Conservation (phyloP, 352 stramenopile genomes). For the Globisporangium barbulae region DNA sequence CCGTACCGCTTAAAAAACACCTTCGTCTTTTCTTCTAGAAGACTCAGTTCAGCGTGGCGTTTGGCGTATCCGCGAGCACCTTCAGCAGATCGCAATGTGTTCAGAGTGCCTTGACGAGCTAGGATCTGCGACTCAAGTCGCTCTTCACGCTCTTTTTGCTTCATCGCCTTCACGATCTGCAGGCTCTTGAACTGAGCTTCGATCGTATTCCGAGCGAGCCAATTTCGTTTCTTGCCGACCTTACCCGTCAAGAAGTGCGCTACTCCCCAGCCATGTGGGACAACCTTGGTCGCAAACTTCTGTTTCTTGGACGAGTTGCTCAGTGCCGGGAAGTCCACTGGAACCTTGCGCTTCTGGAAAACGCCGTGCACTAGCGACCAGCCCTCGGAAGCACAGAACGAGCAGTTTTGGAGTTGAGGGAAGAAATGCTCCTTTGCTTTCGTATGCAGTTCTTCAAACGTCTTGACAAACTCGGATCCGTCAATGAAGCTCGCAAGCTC, state of each 20-base stretch:
- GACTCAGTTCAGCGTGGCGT: slow-evolving; percentile 55
- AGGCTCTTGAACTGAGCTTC: slow-evolving; percentile 75
- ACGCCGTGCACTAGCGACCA: slow-evolving; percentile 79
- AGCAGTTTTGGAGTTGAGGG: slow-evolving; percentile 44
- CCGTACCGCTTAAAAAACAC: slow-evolving; percentile 44
- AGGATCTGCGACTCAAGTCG: slow-evolving; percentile 60
- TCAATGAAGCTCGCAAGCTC: slow-evolving; percentile 57
- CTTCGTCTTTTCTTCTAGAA: slow-evolving; percentile 54
- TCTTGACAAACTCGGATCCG: slow-evolving; percentile 62
- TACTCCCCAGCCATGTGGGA: slow-evolving; percentile 77
- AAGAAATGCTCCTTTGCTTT: slow-evolving; percentile 52
- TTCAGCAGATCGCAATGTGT: slow-evolving; percentile 60
- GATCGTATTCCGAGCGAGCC: slow-evolving; percentile 63
- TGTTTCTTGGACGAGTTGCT: slow-evolving; percentile 18
- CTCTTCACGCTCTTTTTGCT: slow-evolving; percentile 68
- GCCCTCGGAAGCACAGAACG: slow-evolving; percentile 65
- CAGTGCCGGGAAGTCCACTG: slow-evolving; percentile 19
- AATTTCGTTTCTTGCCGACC: slow-evolving; percentile 43
- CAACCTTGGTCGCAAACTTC: slow-evolving; percentile 21
- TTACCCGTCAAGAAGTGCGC: slow-evolving; percentile 64
- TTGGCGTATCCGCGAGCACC: slow-evolving; percentile 69
- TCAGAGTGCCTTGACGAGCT: slow-evolving; percentile 60
- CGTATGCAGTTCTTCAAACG: slow-evolving; percentile 64
- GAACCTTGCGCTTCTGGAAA: slow-evolving; percentile 46
- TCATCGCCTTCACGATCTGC: slow-evolving; percentile 57